Conservation (phyloP, 805 yeast genomes). For the Ogataea degrootiae region DNA sequence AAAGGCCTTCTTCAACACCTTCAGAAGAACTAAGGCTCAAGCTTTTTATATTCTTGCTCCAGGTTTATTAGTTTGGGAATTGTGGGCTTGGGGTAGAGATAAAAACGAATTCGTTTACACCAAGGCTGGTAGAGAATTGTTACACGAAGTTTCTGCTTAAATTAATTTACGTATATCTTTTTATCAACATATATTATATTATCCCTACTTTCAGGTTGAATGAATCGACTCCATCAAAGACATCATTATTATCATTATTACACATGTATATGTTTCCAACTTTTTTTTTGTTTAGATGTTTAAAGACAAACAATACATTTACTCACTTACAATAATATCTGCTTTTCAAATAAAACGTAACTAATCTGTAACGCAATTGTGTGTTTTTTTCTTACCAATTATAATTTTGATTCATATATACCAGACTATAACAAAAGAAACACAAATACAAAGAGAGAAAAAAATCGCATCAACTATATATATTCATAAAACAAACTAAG, state of each 20-base stretch:
- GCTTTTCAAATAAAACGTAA: no score
- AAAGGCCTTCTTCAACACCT: slow-evolving; percentile 84
- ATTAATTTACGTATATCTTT: no score
- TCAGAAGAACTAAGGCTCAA: slow-evolving; percentile 91
- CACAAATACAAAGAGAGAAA: background rate
- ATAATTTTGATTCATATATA: no score
- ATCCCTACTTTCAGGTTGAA: no score
- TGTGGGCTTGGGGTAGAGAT: slow-evolving; percentile 84
- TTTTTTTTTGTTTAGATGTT: no score
- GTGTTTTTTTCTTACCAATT: no score
- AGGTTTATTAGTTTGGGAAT: slow-evolving; percentile 71
- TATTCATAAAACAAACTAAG: no score
- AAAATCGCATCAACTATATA: background rate
- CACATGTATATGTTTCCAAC: background rate
- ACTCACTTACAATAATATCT: no score
- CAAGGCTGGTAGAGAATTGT: slow-evolving; percentile 95
- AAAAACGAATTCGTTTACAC: slow-evolving; percentile 93
- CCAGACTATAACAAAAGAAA: background rate
- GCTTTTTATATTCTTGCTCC: slow-evolving; percentile 75
- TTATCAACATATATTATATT: no score
- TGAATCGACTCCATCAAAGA: no score
- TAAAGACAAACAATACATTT: no score
- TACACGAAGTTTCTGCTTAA: slow-evolving; percentile 53
- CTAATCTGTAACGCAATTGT: no score
- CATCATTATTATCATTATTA: background rate